Conservation (phyloP, 495 filamentous ascomycete genomes). For the Podospora bellae-mahoneyi region DNA sequence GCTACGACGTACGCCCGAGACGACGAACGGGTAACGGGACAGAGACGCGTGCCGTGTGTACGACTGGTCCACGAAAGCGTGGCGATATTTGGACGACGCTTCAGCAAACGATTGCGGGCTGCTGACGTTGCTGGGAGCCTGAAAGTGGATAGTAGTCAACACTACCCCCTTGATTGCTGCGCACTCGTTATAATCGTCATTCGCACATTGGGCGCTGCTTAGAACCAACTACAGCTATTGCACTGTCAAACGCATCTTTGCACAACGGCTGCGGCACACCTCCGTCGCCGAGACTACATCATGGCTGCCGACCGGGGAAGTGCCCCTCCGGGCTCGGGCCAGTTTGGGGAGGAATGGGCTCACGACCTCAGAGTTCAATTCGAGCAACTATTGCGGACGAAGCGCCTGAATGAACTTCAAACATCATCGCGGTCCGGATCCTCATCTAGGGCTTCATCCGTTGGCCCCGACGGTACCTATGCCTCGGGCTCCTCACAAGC, state of each 20-base stretch:
- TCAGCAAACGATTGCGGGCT: conserved; percentile 6
- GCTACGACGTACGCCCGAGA: conserved; percentile 2
- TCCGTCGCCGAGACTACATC: conserved; percentile 5
- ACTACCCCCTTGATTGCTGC: background rate
- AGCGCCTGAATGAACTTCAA: conserved; percentile 71
- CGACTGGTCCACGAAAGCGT: background rate
- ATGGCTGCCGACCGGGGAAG: conserved; percentile 29
- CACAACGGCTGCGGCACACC: background rate
- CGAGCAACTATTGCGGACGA: conserved; percentile 71
- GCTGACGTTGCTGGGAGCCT: conserved; percentile 12
- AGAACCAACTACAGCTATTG: background rate
- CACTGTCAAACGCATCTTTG: background rate
- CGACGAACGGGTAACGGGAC: conserved; percentile 12
- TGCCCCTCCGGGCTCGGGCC: conserved; percentile 27
- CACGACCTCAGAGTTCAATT: conserved; percentile 58
- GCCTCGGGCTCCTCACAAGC: conserved; percentile 39
- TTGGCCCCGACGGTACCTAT: conserved; percentile 40
- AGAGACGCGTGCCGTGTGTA: conserved; percentile 3
- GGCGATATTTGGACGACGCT: conserved; percentile 8
- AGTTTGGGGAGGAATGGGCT: conserved; percentile 53
- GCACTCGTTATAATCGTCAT: background rate
- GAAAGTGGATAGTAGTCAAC: conserved; percentile 5
- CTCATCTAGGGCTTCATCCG: conserved; percentile 41
- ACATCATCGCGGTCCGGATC: conserved; percentile 52
- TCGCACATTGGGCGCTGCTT: background rate